Percentiles rank a stretch among this genome's conserved stretches.
Evolutionary conservation across 2,329 filamentous ascomycete genomes (phyloP).

Genomic region (Cercospora sp.): DNA sequence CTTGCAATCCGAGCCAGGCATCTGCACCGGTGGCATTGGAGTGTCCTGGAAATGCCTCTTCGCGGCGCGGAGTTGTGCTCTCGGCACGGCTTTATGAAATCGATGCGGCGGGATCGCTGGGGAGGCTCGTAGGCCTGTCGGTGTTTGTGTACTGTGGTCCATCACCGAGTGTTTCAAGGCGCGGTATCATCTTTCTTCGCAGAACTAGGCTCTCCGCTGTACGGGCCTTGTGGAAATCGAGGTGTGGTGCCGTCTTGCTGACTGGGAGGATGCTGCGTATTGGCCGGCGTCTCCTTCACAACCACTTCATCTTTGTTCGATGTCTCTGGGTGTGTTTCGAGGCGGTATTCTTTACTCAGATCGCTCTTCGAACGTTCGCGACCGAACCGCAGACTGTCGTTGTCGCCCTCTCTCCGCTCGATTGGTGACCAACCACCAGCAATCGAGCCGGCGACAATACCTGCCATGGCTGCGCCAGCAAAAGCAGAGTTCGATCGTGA

Average conservation of each 20-base stretch:
- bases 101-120: background rate
- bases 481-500: conserved; percentile 72
- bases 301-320: conserved; percentile 50
- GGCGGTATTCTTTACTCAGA: conserved; percentile 39
- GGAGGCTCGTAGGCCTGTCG: background rate
- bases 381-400: conserved; percentile 26
- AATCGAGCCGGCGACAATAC: conserved; percentile 74
- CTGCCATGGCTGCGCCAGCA: conserved; percentile 78
- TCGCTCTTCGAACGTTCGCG: conserved; percentile 36
- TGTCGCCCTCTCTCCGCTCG: conserved; percentile 50
- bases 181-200: conserved; percentile 34
- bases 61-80: background rate
- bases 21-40: background rate
- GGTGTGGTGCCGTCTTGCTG: conserved; percentile 49
- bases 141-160: conserved; percentile 1
- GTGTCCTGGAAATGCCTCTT: background rate
- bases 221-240: conserved; percentile 46
- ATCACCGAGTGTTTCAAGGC: conserved; percentile 34
- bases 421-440: conserved; percentile 72
- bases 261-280: conserved; percentile 43
- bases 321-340: conserved; percentile 53
- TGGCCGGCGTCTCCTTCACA: conserved; percentile 43
- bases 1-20: background rate
- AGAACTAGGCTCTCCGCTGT: conserved; percentile 43
- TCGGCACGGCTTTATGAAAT: background rate